A percentile compares a stretch with the other conserved stretches of the same genome.
Evolutionary conservation across 2,329 filamentous ascomycete species (phyloP).

Genomic region (Xylaria sp.): DNA sequence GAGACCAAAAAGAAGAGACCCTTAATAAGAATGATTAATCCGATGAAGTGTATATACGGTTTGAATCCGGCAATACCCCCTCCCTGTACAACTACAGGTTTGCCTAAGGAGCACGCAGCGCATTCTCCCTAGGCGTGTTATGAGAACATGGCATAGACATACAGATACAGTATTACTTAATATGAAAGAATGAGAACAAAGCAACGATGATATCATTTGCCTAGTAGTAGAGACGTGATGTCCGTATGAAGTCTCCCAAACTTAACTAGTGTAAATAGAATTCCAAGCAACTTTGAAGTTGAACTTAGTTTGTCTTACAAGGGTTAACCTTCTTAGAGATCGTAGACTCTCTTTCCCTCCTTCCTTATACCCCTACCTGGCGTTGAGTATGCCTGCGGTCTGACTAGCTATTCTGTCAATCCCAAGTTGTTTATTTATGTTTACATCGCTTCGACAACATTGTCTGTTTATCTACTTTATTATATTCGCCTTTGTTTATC

Average conservation of each 20-base stretch:
- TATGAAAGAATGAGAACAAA: conserved; percentile 21
- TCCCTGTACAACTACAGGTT: conserved; percentile 27
- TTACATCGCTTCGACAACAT: too few relatives aligned
- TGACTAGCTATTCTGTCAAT: too few relatives aligned
- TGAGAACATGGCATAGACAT: conserved; percentile 35
- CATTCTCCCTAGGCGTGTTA: conserved; percentile 21
- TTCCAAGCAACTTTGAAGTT: too few relatives aligned
- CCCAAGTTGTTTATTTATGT: too few relatives aligned
- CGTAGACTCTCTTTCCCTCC: too few relatives aligned
- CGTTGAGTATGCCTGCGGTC: too few relatives aligned
- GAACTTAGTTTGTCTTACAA: too few relatives aligned
- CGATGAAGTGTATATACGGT: conserved; percentile 38
- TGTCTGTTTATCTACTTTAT: too few relatives aligned
- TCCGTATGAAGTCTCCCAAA: neutral
- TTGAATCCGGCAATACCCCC: conserved; percentile 21
- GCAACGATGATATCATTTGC: neutral
- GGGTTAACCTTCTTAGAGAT: too few relatives aligned
- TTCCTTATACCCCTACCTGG: too few relatives aligned
- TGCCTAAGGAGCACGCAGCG: conserved; percentile 3
- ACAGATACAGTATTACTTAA: conserved; percentile 35
- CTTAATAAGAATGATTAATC: conserved; percentile 25
- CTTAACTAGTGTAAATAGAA: neutral
- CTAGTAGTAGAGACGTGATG: neutral
- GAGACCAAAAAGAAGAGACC: neutral
- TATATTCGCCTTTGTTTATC: too few relatives aligned